Evolutionary conservation across 305 asterid species (phyloP), one percentile per base, ranked within the genome.

Genomic region (Fraxinus albicans): DNA sequence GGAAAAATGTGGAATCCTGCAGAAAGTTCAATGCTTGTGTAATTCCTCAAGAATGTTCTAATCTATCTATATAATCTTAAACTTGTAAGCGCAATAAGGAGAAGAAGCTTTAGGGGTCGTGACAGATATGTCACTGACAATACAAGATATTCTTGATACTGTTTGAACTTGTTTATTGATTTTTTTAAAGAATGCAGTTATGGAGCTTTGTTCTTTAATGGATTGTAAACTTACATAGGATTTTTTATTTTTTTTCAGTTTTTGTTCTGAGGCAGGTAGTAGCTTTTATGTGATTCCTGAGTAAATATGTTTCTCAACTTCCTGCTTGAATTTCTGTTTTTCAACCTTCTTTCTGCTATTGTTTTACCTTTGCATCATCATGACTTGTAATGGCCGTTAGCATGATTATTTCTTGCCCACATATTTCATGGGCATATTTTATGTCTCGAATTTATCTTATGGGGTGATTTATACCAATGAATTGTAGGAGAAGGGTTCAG

Each of bases 401-500:
- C 73, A 17, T n/a, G 78, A 69, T 79, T 40, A 35, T 79, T 38
- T 75, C 44, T 74, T 31, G 19, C 76, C 44, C 47, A 13, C 36
- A 7, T 77, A 10, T 29, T 33, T 73, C 36, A 47, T 4, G 78
- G 69, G 44, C 40, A 44, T 8, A 31, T 67, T 76, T 74, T 65
- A 72, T 80, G 8, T 50, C 42, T 76, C 23, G 23, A 65, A 69
- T 69, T 67, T 25, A 29, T 79, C 73, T 29, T 13, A 27, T 69
- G 76, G 76, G 76, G 38, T 69, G 75, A 25, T 67, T 70, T 50
- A 50, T 85, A 65, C 78, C 13, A 77, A 78, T 77, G 15, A 31
- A 73, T 21, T 88, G 75, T 83, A 92, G 97, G 95, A 92, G 36
- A 92, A 91, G 87, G 95, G 91, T 21, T 86, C 94, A 2, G 93